Conservation (phyloP, 2,329 filamentous ascomycete species). For the Monilinia aucupariae region DNA sequence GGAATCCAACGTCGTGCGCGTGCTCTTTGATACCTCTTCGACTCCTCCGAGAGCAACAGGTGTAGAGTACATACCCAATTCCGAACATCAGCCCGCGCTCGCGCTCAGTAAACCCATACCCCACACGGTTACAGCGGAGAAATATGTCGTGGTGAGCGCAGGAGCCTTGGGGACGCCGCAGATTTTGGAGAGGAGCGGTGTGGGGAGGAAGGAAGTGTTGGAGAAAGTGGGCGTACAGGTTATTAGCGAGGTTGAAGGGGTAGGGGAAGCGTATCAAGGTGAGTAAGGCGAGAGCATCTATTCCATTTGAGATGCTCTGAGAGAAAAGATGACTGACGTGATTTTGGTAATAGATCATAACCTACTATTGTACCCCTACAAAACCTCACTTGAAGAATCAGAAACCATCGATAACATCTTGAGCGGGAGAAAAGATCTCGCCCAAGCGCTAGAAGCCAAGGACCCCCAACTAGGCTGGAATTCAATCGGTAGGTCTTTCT, state of each 20-base stretch:
- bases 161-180: slow-evolving; percentile 36
- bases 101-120: slow-evolving; percentile 31
- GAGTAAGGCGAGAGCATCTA: background rate
- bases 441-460: slow-evolving; percentile 42
- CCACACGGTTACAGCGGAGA: slow-evolving; percentile 45
- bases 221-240: slow-evolving; percentile 43
- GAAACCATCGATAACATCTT: slow-evolving; percentile 52
- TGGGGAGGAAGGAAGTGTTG: slow-evolving; percentile 49
- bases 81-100: slow-evolving; percentile 38
- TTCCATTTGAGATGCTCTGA: background rate
- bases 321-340: background rate
- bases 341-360: slow-evolving; percentile 41
- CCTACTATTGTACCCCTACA: slow-evolving; percentile 49
- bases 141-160: slow-evolving; percentile 47
- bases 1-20: slow-evolving; percentile 50
- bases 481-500: slow-evolving; percentile 35
- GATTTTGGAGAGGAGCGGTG: slow-evolving; percentile 57
- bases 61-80: slow-evolving; percentile 52
- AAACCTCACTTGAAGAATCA: slow-evolving; percentile 40
- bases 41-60: slow-evolving; percentile 47
- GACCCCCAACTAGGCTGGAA: slow-evolving; percentile 54
- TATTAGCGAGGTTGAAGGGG: slow-evolving; percentile 45
- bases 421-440: slow-evolving; percentile 43
- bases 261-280: slow-evolving; percentile 49
- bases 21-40: slow-evolving; percentile 46